Evolutionary conservation across 2,329 filamentous ascomycete species (phyloP).

Genomic region (Fusarium sterilihyphosum): DNA sequence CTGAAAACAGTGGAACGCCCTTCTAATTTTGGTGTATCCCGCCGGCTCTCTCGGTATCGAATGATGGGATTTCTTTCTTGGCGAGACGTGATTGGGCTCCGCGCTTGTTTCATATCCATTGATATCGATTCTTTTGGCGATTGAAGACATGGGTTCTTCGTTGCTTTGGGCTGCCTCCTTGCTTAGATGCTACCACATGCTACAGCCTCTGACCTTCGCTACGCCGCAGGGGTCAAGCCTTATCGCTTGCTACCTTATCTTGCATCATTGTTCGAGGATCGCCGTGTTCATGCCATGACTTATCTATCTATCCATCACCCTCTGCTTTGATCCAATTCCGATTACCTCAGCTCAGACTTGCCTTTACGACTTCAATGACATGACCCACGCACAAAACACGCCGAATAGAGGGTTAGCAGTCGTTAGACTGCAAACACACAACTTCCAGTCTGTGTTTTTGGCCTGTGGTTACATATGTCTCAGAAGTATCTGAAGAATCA

Average conservation of each 20-base stretch:
- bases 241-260: not conserved
- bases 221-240: not conserved
- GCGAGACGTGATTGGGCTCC: slow-evolving; percentile 13
- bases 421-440: slow-evolving; percentile 59
- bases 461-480: slow-evolving; percentile 54
- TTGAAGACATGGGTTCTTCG: not conserved
- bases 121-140: not conserved
- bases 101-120: slow-evolving; percentile 13
- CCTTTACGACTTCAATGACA: slow-evolving; percentile 67
- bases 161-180: slow-evolving; percentile 16
- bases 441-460: slow-evolving; percentile 34
- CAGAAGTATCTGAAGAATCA: slow-evolving; percentile 82
- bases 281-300: slow-evolving; percentile 17
- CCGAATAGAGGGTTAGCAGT: slow-evolving; percentile 55
- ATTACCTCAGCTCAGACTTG: slow-evolving; percentile 68
- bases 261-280: slow-evolving; percentile 13
- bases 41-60: slow-evolving; percentile 12
- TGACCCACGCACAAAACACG: slow-evolving; percentile 37
- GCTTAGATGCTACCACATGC: slow-evolving; percentile 25
- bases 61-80: slow-evolving; percentile 6
- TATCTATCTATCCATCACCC: slow-evolving; percentile 4
- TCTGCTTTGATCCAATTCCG: not conserved
- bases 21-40: slow-evolving; percentile 23
- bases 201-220: slow-evolving; percentile 18
- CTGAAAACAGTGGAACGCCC: slow-evolving; percentile 22